Percentiles rank a stretch among this genome's conserved stretches.
Evolutionary conservation across 495 filamentous ascomycete species (phyloP).

Genomic region (Neurospora sp.): DNA sequence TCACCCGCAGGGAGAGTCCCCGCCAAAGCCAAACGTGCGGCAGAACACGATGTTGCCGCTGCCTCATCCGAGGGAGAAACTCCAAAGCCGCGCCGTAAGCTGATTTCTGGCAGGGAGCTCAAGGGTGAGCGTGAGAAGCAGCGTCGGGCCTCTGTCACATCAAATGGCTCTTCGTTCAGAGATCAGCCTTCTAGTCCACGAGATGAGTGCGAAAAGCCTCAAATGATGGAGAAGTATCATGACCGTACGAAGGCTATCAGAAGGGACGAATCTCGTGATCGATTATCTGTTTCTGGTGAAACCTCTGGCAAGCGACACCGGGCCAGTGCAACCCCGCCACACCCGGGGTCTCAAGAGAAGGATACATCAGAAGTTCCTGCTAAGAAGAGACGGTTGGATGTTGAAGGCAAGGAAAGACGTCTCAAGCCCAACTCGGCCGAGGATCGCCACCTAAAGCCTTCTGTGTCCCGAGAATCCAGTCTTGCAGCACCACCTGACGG

Average conservation of each 20-base stretch:
- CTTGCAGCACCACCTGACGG: conserved; percentile 11
- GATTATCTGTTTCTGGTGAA: conserved; percentile 38
- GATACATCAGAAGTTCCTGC: conserved; percentile 43
- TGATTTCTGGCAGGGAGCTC: conserved; percentile 49
- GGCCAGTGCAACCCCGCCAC: conserved; percentile 56
- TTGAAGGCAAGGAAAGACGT: conserved; percentile 33
- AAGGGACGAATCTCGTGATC: conserved; percentile 46
- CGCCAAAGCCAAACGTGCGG: conserved; percentile 30
- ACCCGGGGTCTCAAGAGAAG: conserved; percentile 43
- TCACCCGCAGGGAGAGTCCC: conserved; percentile 34
- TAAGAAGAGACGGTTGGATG: conserved; percentile 41
- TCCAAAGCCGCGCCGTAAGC: conserved; percentile 47
- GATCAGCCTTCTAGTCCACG: conserved; percentile 28
- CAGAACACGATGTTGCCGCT: conserved; percentile 37
- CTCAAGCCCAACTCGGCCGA: conserved; percentile 31
- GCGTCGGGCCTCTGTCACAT: conserved; percentile 37
- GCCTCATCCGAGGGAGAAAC: conserved; percentile 43
- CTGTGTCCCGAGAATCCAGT: conserved; percentile 23
- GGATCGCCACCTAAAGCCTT: conserved; percentile 28
- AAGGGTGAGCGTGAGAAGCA: conserved; percentile 47
- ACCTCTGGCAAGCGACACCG: conserved; percentile 53
- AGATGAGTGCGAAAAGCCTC: conserved; percentile 32
- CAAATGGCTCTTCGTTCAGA: conserved; percentile 34
- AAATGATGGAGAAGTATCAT: conserved; percentile 35
- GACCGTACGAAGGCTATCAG: conserved; percentile 42